These are phyloP conservation scores for Saksenaea vasiformis DNA, from an alignment of 371 early-diverging fungal genomes.

Conservation along the genomic window DNA sequence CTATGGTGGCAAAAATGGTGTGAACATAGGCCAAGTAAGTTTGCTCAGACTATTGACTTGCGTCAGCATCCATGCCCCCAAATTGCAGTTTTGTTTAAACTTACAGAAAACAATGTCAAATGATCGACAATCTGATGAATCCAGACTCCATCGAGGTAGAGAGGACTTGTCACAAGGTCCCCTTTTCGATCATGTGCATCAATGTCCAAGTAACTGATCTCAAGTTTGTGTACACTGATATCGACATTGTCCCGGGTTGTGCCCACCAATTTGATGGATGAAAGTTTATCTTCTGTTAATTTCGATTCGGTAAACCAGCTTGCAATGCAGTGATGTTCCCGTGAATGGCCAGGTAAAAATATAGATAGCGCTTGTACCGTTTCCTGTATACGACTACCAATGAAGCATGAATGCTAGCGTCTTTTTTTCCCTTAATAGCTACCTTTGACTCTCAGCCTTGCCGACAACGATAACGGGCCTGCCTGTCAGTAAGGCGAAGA, in stretches of 20 bases:
- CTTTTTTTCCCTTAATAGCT: neutral
- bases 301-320: constrained; percentile 30
- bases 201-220: constrained; percentile 42
- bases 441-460: constrained; percentile 24
- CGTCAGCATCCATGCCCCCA: neutral
- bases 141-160: constrained; percentile 51
- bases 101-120: constrained; percentile 32
- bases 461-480: constrained; percentile 42
- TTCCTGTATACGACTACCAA: constrained; percentile 28
- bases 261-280: constrained; percentile 38
- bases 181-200: constrained; percentile 24
- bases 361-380: constrained; percentile 35
- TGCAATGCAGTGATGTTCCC: constrained; percentile 24
- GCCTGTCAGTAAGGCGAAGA: constrained; percentile 46
- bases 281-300: constrained; percentile 28
- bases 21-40: constrained; percentile 42
- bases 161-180: constrained; percentile 37
- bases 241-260: constrained; percentile 30
- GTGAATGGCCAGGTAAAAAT: constrained; percentile 40
- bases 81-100: constrained; percentile 1
- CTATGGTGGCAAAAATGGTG: constrained; percentile 41
- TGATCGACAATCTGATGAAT: constrained; percentile 38
- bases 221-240: constrained; percentile 34
- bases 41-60: constrained; percentile 23
- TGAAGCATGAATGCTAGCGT: neutral